Base-by-base conservation (phyloP, 2,329 filamentous ascomycete species). In the Microthyrium microscopicum region DNA sequence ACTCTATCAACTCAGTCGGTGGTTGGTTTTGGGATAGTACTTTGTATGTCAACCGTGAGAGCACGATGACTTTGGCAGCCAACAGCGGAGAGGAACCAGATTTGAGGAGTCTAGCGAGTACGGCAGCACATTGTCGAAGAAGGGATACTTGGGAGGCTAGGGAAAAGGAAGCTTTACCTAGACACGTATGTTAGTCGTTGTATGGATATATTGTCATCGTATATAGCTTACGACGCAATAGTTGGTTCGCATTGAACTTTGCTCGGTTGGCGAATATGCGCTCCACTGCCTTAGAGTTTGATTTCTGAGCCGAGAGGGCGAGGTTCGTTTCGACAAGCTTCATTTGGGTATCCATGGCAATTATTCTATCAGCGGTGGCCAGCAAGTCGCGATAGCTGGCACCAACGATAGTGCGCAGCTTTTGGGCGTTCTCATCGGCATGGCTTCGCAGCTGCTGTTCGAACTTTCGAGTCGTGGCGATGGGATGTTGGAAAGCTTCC, bases 341-440 rank as follows among this genome's bases (percentile, higher is more conserved):
- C 58, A 89, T 87, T 49, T 87, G 74, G 25, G 56, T 57, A 43
- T 82, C 78, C 82, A 95, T 93, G 39, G 75, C 69, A 35, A 94
- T 78, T 43, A 95, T 95, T n/a, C 76, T 76, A 56, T 94, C 85
- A 35, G 87, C 87, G 0, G 87, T 94, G 33, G 81, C 81, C 18
- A 95, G 72, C 6, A 95, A 72, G 46, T 89, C 82, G 44, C 87
- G 79, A 56, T 95, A 95, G 47, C 71, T 70, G 44, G 68, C 62
- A 15, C 73, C 73, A 41, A 78, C 73, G 36, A 77, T 62, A 42
- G 68, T 66, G 44, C 73, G 65, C 44, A 78, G 60, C 56, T 72
- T 74, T 54, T 73, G 68, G 47, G 66, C 68, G 53, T 77, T 76
- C 44, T 69, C 70, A 30, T 66, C 57, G 42, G 73, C 66, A 51